Base-by-base conservation (phyloP, 169 alveolate species). In the Babesia ovis region DNA sequence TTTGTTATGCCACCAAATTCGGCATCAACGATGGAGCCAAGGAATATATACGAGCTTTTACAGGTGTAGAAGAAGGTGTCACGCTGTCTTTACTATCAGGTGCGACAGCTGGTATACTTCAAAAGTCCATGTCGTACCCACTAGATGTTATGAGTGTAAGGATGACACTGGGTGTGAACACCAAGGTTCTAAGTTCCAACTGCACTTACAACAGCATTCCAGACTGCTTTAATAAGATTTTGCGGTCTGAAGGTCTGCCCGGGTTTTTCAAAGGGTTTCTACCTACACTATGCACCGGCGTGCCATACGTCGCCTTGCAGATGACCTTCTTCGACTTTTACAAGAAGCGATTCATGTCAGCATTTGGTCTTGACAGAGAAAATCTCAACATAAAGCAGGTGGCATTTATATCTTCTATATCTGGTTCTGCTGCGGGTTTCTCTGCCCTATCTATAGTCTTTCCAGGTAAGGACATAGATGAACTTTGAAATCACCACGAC, bases 271-370 rank as follows among this genome's bases (percentile, higher is more conserved):
- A 92, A 72, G 96, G 96, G 5, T 90, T 75, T 57, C 32, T 70
- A 3, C 91, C 93, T 18, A 77, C 96, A 8, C 60, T 91, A 51
- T 54, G 85, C 67, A 87, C 96, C 14, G 96, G 96, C 4, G 92
- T 83, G 48, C 94, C 96, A 0, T 92, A 92, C 64, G 95, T 92
- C 53, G 89, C 94, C 54, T 79, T 91, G 61, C 96, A 91, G 67
- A 84, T 91, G 95, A 39, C 93, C 31, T 80, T 91, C 42, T 92
- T 86, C 69, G 95, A 92, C 34, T 56, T 85, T 25, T 86, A 89
- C 70, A 86, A 89, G 83, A 72, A 34, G 48, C 54, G 25, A n/a
- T 62, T 81, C 31, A 25, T 27, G 43, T 51, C 56, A 0, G 29
- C 45, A 55, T 37, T 18, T 23, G 50, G 50, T 14, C 23, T 43